Evolutionary conservation across 1,284 basidiomycete species (phyloP).

Genomic region (Puccinia polysora): DNA sequence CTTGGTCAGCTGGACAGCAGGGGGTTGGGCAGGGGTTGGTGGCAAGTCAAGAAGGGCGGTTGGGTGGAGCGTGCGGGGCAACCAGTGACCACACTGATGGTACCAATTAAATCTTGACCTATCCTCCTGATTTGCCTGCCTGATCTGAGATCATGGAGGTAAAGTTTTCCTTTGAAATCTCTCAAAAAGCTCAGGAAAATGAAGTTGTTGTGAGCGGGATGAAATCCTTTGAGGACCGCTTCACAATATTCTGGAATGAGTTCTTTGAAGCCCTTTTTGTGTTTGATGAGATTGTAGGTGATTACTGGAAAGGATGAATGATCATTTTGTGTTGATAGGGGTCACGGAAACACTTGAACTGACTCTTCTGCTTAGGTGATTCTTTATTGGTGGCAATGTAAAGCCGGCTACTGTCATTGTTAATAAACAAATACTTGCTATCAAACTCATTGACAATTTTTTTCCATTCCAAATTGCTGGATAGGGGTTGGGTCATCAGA

Average conservation of each 20-base stretch:
- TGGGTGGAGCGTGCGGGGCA: conserved; percentile 61
- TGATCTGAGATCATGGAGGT: conserved; percentile 62
- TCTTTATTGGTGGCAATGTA: conserved; percentile 44
- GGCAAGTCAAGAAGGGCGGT: too few species aligned
- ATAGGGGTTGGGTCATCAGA: conserved; percentile 61
- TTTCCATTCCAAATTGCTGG: conserved; percentile 64
- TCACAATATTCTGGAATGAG: conserved; percentile 67
- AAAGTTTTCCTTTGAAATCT: conserved; percentile 77
- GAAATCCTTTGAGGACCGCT: conserved; percentile 61
- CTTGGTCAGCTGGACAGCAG: too few species aligned
- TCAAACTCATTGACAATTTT: conserved; percentile 66
- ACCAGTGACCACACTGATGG: conserved; percentile 59
- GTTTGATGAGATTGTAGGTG: conserved; percentile 62
- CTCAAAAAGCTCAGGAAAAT: conserved; percentile 67
- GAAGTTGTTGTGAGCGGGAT: conserved; percentile 61
- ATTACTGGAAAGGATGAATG: conserved; percentile 57
- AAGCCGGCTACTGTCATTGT: conserved; percentile 46
- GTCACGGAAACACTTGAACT: conserved; percentile 52
- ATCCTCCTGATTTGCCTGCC: conserved; percentile 63
- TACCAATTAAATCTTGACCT: conserved; percentile 67
- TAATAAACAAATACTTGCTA: conserved; percentile 57
- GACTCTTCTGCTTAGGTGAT: conserved; percentile 37
- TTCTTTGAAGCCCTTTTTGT: conserved; percentile 59
- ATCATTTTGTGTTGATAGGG: conserved; percentile 55
- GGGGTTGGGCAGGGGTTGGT: too few species aligned